These are phyloP conservation scores for Neurospora tetrasperma DNA, from an alignment of 495 filamentous ascomycete genomes.

Conservation along the genomic window DNA sequence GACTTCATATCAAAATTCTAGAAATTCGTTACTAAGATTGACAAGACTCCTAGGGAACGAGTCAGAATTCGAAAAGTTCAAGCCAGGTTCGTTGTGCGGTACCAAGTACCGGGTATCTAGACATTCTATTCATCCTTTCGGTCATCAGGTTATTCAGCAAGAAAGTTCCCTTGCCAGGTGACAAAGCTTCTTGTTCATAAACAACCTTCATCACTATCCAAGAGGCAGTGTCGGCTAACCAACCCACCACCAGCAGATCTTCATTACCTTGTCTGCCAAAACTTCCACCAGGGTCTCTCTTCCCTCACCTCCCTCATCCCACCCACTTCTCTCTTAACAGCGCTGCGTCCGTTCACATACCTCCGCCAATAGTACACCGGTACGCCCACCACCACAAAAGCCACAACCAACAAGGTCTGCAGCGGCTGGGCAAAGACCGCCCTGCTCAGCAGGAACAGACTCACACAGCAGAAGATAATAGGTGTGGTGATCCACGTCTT, in stretches of 20 bases:
- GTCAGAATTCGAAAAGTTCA: too few relatives aligned
- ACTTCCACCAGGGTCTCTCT: constrained; percentile 30
- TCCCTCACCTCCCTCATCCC: constrained; percentile 4
- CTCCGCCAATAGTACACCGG: constrained; percentile 86
- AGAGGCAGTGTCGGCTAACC: background rate
- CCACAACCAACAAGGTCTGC: constrained; percentile 77
- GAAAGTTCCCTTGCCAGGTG: background rate
- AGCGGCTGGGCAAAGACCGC: constrained; percentile 83
- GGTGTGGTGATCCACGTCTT: constrained; percentile 93
- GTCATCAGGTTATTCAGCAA: background rate
- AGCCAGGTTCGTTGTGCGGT: background rate
- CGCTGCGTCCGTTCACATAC: constrained; percentile 17
- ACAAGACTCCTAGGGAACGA: too few relatives aligned
- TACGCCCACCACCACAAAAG: constrained; percentile 71
- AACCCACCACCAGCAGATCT: background rate
- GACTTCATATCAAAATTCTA: too few relatives aligned
- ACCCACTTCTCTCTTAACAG: constrained; percentile 23
- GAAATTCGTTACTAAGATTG: too few relatives aligned
- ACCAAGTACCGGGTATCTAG: background rate
- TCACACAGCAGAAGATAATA: constrained; percentile 97
- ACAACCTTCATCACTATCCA: background rate
- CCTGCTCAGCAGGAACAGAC: constrained; percentile 77
- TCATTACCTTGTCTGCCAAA: constrained; percentile 29
- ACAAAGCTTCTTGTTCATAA: background rate
- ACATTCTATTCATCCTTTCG: background rate